phyloP scores from a whole-genome alignment of 225 moss, liverwort and hornwort species.

The Marchantia paleacea region DNA sequence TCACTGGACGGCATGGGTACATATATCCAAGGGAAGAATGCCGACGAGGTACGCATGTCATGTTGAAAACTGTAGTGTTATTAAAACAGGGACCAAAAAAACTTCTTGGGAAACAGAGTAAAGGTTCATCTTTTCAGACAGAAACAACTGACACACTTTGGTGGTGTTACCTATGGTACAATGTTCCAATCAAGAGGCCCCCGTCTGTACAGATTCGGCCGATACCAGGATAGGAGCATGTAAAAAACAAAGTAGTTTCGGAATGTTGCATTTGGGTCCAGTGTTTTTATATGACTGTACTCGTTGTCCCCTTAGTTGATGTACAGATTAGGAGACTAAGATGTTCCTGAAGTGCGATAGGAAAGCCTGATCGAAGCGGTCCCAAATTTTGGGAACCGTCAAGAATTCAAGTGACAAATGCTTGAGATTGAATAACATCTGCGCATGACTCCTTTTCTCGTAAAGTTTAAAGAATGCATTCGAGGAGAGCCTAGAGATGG shows the following conservation, averaged over 20 bases:
- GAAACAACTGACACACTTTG: no score
- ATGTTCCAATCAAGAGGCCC: neutral
- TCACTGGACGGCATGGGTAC: no score
- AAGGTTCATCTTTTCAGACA: neutral
- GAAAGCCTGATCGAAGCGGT: neutral
- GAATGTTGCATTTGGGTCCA: neutral
- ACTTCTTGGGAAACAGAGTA: neutral
- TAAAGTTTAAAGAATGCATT: neutral
- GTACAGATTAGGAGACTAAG: neutral
- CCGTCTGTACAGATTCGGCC: neutral
- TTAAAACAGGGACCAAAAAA: no score
- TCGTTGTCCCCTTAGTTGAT: neutral
- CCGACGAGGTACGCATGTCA: no score
- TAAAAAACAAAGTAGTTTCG: neutral
- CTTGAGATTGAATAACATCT: neutral
- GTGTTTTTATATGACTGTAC: neutral
- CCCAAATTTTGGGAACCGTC: neutral
- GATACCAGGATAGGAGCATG: neutral
- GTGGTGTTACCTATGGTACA: neutral
- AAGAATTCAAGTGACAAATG: neutral
- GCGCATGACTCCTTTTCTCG: neutral
- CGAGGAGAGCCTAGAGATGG: neutral
- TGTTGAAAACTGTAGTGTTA: no score
- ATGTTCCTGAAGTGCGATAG: neutral
- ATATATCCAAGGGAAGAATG: no score